Conservation (phyloP, 805 yeast species). For the Teunomyces tritomae region DNA sequence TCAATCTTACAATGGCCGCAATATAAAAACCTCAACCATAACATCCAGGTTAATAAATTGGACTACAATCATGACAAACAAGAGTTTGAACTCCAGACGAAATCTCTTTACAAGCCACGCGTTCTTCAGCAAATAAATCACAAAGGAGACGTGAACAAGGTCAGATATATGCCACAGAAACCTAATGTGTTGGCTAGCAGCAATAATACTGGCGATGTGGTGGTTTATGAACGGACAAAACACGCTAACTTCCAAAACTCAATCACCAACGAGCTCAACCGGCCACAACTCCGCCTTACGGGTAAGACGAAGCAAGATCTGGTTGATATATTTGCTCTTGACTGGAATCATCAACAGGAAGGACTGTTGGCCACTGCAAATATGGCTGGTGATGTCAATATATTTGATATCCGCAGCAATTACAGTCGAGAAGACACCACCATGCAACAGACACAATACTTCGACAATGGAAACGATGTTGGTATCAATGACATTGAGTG, state of each 20-base stretch:
- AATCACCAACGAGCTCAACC: constrained; percentile 25
- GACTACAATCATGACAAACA: constrained; percentile 36
- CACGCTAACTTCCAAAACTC: constrained; percentile 45
- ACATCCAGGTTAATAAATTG: constrained; percentile 36
- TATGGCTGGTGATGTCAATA: constrained; percentile 57
- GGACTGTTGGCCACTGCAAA: constrained; percentile 62
- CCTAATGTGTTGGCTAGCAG: constrained; percentile 78
- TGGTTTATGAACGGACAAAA: constrained; percentile 79
- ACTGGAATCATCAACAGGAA: constrained; percentile 68
- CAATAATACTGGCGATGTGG: constrained; percentile 62
- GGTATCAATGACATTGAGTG: constrained; percentile 76
- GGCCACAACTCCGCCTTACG: constrained; percentile 52
- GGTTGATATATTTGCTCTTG: constrained; percentile 64
- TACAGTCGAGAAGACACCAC: constrained; percentile 10
- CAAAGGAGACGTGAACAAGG: constrained; percentile 69
- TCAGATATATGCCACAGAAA: constrained; percentile 78
- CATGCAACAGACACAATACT: neutral
- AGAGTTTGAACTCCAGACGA: constrained; percentile 36
- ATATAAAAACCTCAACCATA: constrained; percentile 28
- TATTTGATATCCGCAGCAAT: constrained; percentile 64
- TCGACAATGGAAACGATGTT: constrained; percentile 8
- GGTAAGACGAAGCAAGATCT: constrained; percentile 27
- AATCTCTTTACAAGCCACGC: constrained; percentile 24
- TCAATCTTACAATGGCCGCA: constrained; percentile 33
- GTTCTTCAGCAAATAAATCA: constrained; percentile 61